Evolutionary conservation across 2,329 filamentous ascomycete genomes (phyloP), one percentile per base, ranked within the genome.

Genomic region (Aspergillus puulaauensis): DNA sequence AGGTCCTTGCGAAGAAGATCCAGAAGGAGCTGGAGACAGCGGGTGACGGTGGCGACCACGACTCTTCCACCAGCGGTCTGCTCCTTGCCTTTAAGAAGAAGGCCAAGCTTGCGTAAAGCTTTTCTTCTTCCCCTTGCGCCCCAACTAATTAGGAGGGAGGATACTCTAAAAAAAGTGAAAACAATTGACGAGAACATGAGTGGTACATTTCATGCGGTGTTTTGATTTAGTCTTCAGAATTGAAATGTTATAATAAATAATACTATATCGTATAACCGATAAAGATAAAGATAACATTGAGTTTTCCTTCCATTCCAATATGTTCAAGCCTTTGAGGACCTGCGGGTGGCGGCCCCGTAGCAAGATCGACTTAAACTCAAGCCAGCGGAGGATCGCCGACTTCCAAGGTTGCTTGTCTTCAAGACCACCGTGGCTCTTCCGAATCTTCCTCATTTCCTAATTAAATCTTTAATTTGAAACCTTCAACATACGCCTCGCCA

Each of bases 1-100:
- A 99, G 88, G 87, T 89, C 41, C 82, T 99, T 65, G 95, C 95
- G 61, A 98, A 93, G 87, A 93, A 91, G 81, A 92, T 93, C 64
- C 88, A 91, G 68, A 75, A 79, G 70, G 95, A 99, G 83, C 84
- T 99, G 58, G 92, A 97, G 72, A 78, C 76, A 65, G 83, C 88
- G 72, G 77, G 83, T n/a, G 90, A 86, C 60, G 86, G 87, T 54
- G 80, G 80, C 58, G 85, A 83, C 58, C 95, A 99, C 78, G 95
- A 99, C 75, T 80, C 86, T 61, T 95, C 90, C 69, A 99, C 95
- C 11, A 91, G 87, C 63, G 91, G 93, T 27, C 82, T 99, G 66
- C 92, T 99, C 76, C 88, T 88, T 60, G 91, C 90, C 9, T 99
- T 97, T 82, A 96, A 96, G 89, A 87, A 88, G 80, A 87, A 84